These are phyloP conservation scores for Melaleuca quinquenervia DNA, from an alignment of 345 rosid genomes.

Conservation along the genomic window DNA sequence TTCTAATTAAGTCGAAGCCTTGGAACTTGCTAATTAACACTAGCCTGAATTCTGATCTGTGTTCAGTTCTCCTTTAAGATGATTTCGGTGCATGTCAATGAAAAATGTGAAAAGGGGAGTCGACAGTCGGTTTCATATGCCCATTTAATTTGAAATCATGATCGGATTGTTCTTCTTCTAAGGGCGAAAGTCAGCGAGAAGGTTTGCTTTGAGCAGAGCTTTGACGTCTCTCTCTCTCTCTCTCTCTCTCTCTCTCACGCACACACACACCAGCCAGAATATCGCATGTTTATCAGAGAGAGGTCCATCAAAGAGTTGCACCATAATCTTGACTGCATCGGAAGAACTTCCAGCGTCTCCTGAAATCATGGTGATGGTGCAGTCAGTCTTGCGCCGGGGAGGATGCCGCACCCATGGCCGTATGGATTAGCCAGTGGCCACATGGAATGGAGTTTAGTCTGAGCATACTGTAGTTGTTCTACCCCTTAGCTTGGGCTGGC, in stretches of 20 bases:
- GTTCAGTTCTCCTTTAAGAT: not conserved
- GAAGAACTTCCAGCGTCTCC: not conserved
- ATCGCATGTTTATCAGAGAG: not conserved
- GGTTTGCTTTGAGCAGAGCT: not conserved
- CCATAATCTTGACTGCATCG: not conserved
- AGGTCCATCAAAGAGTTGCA: not conserved
- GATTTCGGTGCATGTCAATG: not conserved
- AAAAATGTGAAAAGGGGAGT: not conserved
- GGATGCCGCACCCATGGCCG: not conserved
- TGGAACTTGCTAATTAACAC: not conserved
- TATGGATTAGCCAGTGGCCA: not conserved
- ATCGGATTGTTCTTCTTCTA: not conserved
- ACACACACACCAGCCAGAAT: no score
- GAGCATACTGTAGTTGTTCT: not conserved
- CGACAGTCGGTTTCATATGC: not conserved
- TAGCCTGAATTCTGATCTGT: not conserved
- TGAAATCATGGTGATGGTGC: not conserved
- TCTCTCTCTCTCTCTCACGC: not conserved
- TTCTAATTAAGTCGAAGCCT: not conserved
- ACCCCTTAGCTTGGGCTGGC: not conserved
- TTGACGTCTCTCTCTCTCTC: not conserved
- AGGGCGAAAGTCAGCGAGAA: not conserved
- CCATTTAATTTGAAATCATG: not conserved
- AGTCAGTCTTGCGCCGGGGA: not conserved
- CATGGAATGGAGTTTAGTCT: not conserved